A percentile compares a stretch with the other conserved stretches of the same genome.
These are phyloP conservation scores for Salix exigua DNA, from an alignment of 345 rosid species.

Conservation along the genomic window DNA sequence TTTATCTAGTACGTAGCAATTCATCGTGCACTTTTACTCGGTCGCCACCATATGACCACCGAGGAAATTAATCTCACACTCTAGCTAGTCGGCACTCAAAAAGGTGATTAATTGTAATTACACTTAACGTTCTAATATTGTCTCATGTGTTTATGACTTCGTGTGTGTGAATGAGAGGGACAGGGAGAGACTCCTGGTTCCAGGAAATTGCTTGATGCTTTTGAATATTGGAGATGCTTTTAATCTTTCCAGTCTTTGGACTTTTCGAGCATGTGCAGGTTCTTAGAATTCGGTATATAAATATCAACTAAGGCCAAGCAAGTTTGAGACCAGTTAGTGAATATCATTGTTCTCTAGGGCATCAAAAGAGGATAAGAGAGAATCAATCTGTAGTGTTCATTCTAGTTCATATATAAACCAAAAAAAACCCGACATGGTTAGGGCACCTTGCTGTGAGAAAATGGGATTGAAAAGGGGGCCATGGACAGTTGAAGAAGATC, in stretches of 20 bases:
- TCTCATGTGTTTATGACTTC: neutral
- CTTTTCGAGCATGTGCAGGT: constrained; percentile 4
- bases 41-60: no score
- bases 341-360: neutral
- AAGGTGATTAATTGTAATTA: neutral
- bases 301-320: neutral
- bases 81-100: neutral
- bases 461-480: constrained; percentile 77
- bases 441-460: constrained; percentile 91
- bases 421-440: constrained; percentile 47
- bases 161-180: neutral
- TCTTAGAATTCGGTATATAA: constrained; percentile 2
- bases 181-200: constrained; percentile 12
- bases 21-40: no score
- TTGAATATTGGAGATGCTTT: constrained; percentile 4
- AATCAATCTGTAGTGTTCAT: neutral
- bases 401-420: neutral
- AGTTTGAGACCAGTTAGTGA: neutral
- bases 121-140: neutral
- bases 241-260: neutral
- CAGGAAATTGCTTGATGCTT: constrained; percentile 16
- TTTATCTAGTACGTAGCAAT: no score
- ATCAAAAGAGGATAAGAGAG: neutral
- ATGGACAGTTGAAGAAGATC: constrained; percentile 74
- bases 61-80: neutral